Base-by-base conservation (phyloP, 2,329 filamentous ascomycete genomes). In the Thyridium curvatum region DNA sequence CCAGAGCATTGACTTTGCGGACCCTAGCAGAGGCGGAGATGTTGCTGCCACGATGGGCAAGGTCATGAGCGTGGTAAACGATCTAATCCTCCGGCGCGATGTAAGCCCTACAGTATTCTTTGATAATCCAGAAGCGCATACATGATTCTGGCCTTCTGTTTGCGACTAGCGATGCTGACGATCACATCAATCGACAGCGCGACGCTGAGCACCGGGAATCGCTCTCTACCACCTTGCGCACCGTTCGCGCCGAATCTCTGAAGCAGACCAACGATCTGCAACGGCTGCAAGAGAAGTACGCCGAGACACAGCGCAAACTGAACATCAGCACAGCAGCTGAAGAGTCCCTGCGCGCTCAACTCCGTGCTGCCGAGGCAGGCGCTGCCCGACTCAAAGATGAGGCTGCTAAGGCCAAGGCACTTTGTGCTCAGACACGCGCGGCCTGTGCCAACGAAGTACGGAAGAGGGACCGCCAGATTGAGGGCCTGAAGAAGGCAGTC, bases 61-160 rank as follows among this genome's bases (percentile, higher is more conserved):
- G 48, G 82, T 97, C 51, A 95, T 98, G 65, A 86, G 91, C 56
- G 74, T 98, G 17, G 80, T 98, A 35, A 95, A 98, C 61, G 93
- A 98, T 57, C 65, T 98, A 50, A 87, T 98, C 42, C 61, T 96
- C 43, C 79, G 90, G 49, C 79, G 90, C 69, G 93, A 98, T 60
- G 88, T 94, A 69, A 52, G 80, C 69, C 40, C 35, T 17, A 6
- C 34, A 26, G 32, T 33, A n/a, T 36, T 14, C 16, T 15, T 13
- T 16, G 15, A 14, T 29, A 37, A 15, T 17, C n/a, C n/a, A n/a
- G 21, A 6, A 10, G 21, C 21, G 21, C 21, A 26, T 26, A 10
- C 21, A 26, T 26, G 21, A 26, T 10, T 10, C 6, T 26, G 21
- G 17, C 29, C 35, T 8, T 32, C 14, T 10, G 21, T 26, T 10